Evolutionary conservation across 139 green algal genomes (phyloP), one percentile per base, ranked within the genome.

Genomic region (Volvox reticuliferus): DNA sequence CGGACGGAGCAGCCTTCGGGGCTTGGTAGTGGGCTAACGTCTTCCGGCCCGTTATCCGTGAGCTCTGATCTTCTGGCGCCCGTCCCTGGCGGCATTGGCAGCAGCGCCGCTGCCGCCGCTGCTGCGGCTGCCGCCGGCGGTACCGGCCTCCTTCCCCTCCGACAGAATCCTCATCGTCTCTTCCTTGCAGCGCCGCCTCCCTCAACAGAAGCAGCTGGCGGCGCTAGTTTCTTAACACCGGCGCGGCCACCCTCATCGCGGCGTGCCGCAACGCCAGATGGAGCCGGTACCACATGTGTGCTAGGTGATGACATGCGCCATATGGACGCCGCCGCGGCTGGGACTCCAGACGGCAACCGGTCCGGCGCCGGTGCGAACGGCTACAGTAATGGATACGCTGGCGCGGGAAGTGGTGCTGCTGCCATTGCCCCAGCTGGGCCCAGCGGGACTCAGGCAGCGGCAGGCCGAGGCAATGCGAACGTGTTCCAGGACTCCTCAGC

Each of bases 141-240:
- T 62, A 50, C 32, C 22, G 82, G 86, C 77, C 81, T 96, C 18
- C 96, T 98, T 92, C 95, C 96, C 21, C 91, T 95, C 20, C 92
- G 97, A 0, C 94, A 97, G 71, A 97, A 99, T 93, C 97, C 97
- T 0, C 95, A 97, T 88, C 79, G 92, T 17, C 95, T 99, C 26
- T 99, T 99, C 92, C 97, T 98, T 73, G 92, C 96, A 22, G 92
- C 95, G 73, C 91, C 94, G 12, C 93, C 97, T 35, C 96, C 96
- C 20, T 93, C 91, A 28, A 96, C 94, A 0, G 88, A 94, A 21
- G 91, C 79, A 0, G 91, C 90, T 1, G 44, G 90, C 91, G 44
- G 68, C 32, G 84, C 84, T 20, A 76, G 69, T 50, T 83, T 91
- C 85, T 50, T 93, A 50, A 87, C 88, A 33, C 91, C 91, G 0